Conservation (phyloP, 1,284 basidiomycete genomes). For the Cryptococcus maquisensis region DNA sequence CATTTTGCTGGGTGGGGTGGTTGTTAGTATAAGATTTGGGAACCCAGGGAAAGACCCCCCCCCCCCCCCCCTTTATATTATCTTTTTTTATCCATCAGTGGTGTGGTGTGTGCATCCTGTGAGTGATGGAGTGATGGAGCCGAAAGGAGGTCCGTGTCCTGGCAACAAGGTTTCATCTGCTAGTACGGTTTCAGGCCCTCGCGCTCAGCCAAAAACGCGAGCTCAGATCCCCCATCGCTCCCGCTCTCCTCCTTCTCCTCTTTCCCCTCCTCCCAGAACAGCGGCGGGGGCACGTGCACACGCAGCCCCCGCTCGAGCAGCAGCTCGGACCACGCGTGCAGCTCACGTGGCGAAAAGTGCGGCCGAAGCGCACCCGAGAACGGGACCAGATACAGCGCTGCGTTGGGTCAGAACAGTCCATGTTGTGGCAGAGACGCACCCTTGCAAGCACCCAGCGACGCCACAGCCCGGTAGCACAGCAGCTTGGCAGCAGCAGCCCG, state of each 20-base stretch:
- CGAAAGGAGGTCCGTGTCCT: background rate
- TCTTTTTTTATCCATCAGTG: no score
- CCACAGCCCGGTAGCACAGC: slow-evolving; percentile 71
- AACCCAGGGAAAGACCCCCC: no score
- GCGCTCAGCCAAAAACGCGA: slow-evolving; percentile 35
- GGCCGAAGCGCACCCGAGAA: slow-evolving; percentile 65
- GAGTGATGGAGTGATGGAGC: no score
- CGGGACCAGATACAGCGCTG: slow-evolving; percentile 80
- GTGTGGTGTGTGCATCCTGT: no score
- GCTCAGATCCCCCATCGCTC: slow-evolving; percentile 33
- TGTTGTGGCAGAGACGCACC: slow-evolving; percentile 53
- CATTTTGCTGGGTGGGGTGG: background rate
- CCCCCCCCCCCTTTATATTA: no score
- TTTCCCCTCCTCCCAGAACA: slow-evolving; percentile 50
- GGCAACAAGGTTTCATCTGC: background rate
- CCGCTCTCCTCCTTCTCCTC: slow-evolving; percentile 42
- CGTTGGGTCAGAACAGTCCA: background rate
- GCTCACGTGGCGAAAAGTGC: slow-evolving; percentile 64
- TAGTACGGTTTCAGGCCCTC: slow-evolving; percentile 41
- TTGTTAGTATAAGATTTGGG: no score
- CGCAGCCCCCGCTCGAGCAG: slow-evolving; percentile 80
- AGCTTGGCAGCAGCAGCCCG: slow-evolving; percentile 65
- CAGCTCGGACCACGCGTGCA: slow-evolving; percentile 64
- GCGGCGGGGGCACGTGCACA: slow-evolving; percentile 63
- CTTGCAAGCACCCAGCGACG: slow-evolving; percentile 53